A percentile compares a stretch with the other conserved stretches of the same genome.
phyloP scores from a whole-genome alignment of 2,329 filamentous ascomycete species.

The Paracoccidioides lutzii region DNA sequence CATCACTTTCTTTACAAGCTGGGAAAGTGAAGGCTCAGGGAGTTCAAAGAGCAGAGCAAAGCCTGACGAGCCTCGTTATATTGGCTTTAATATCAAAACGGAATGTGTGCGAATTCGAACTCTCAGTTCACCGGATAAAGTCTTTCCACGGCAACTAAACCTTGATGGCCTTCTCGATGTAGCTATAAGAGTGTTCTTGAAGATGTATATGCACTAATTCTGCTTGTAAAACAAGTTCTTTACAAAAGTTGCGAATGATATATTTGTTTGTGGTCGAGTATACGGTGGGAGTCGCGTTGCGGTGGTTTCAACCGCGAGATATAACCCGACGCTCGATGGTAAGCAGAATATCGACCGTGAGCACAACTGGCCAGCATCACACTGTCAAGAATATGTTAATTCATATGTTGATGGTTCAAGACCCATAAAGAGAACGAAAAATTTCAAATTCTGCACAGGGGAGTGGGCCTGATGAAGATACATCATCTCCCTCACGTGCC shows the following conservation, averaged over 20 bases:
- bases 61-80: conserved; percentile 16
- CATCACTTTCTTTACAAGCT: conserved; percentile 32
- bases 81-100: conserved; percentile 35
- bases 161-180: conserved; percentile 49
- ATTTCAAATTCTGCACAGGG: background rate
- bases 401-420: conserved; percentile 16
- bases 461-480: background rate
- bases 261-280: conserved; percentile 54
- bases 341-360: conserved; percentile 32
- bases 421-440: background rate
- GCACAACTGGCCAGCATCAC: conserved; percentile 54
- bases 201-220: conserved; percentile 46
- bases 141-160: conserved; percentile 38
- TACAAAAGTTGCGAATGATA: conserved; percentile 52
- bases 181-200: conserved; percentile 40
- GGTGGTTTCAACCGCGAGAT: conserved; percentile 50
- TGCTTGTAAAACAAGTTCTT: conserved; percentile 50
- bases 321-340: conserved; percentile 40
- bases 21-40: conserved; percentile 25
- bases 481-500: conserved; percentile 8
- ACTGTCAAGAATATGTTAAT: conserved; percentile 44
- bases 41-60: conserved; percentile 1
- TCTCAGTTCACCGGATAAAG: conserved; percentile 36
- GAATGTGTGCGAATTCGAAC: conserved; percentile 39
- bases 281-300: conserved; percentile 52